These are phyloP conservation scores for Colletotrichum aenigma DNA, from an alignment of 2,329 filamentous ascomycete species.

Conservation along the genomic window DNA sequence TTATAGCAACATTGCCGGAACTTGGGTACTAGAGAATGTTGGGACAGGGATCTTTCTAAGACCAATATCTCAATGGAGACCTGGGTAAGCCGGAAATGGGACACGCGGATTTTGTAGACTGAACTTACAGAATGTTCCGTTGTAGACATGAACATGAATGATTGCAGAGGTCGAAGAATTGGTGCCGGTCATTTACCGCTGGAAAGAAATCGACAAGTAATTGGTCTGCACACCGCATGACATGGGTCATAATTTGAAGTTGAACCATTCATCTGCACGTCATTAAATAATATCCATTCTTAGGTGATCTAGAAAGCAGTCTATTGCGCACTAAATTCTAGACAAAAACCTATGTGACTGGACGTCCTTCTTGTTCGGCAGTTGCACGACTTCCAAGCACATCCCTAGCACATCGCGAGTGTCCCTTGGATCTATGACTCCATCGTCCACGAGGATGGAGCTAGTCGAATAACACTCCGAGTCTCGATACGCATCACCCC, in stretches of 20 bases:
- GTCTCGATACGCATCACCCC: not conserved
- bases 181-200: not conserved
- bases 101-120: not conserved
- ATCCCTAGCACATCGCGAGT: not conserved
- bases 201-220: rapidly evolving
- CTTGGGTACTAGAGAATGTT: too few species aligned
- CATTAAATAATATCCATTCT: not conserved
- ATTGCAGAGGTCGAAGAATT: not conserved
- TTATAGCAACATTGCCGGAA: not conserved
- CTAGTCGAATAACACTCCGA: not conserved
- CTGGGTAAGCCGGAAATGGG: not conserved
- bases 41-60: not conserved
- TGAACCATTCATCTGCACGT: not conserved
- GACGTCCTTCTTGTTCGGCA: not conserved
- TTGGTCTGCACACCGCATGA: rapidly evolving
- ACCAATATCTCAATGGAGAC: rapidly evolving
- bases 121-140: not conserved
- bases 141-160: not conserved
- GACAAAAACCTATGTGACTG: not conserved
- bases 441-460: not conserved
- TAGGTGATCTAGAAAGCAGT: not conserved
- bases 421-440: not conserved
- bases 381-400: not conserved
- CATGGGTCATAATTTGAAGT: not conserved
- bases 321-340: not conserved